Percentiles rank a stretch among this genome's conserved stretches.
Evolutionary conservation across 306 rosid species (phyloP).

Genomic region (Fragaria vesca): DNA sequence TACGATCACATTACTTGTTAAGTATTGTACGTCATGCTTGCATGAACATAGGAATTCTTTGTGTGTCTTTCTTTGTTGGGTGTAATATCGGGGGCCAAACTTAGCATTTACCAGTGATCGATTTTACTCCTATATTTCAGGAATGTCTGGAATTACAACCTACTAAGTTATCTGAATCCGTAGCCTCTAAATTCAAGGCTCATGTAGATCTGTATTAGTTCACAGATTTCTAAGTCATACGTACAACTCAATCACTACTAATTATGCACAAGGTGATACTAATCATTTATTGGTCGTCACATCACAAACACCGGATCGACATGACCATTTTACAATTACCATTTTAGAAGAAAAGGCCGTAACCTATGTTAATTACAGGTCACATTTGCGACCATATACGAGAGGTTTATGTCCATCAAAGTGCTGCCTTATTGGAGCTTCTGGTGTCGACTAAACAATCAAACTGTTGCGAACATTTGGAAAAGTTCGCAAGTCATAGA

Average conservation of each 20-base stretch:
- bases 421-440: too few species aligned
- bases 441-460: too few species aligned
- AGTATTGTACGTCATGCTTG: slow-evolving; percentile 32
- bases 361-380: not conserved
- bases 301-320: not conserved
- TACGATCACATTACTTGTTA: not conserved
- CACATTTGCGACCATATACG: not conserved
- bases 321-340: not conserved
- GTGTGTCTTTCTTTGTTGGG: slow-evolving; percentile 20
- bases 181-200: slow-evolving; percentile 11
- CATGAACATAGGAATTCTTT: slow-evolving; percentile 50
- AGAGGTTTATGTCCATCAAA: not conserved
- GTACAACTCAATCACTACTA: not conserved
- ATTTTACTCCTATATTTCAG: not conserved
- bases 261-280: not conserved
- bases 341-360: too few species aligned
- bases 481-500: too few species aligned
- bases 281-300: not conserved
- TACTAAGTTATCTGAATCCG: slow-evolving; percentile 7
- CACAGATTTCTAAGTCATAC: not conserved
- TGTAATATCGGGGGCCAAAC: not conserved
- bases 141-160: slow-evolving; percentile 9
- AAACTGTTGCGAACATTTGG: too few species aligned
- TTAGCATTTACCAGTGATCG: not conserved
- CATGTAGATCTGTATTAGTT: not conserved